Conservation (phyloP, 2,329 filamentous ascomycete genomes). For the Curvularia eragrostidis region DNA sequence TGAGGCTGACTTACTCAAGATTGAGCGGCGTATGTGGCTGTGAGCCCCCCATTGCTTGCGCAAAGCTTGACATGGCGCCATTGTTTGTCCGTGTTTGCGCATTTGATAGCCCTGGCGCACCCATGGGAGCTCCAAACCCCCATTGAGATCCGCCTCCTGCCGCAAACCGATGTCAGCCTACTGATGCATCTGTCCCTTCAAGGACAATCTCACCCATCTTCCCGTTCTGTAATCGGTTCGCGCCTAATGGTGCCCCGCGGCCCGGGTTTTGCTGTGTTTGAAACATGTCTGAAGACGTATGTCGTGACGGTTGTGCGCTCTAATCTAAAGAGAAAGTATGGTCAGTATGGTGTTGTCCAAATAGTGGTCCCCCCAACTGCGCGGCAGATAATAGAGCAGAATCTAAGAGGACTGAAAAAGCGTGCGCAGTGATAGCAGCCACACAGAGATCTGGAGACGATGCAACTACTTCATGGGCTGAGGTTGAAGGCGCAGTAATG, state of each 20-base stretch:
- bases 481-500: constrained; percentile 6
- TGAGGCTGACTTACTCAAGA: constrained; percentile 59
- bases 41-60: constrained; percentile 62
- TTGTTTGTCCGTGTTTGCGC: constrained; percentile 60
- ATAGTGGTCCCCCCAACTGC: constrained; percentile 1
- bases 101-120: constrained; percentile 59
- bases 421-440: constrained; percentile 5
- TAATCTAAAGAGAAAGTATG: constrained; percentile 49
- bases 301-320: constrained; percentile 59
- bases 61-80: constrained; percentile 60
- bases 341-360: constrained; percentile 20
- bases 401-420: neutral
- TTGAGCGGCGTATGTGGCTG: constrained; percentile 62
- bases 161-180: constrained; percentile 30
- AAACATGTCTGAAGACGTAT: constrained; percentile 61
- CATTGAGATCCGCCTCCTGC: constrained; percentile 63
- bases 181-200: neutral
- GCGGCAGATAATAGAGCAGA: neutral
- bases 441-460: neutral
- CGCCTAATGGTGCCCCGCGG: constrained; percentile 57
- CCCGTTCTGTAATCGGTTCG: constrained; percentile 60
- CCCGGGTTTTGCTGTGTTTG: constrained; percentile 57
- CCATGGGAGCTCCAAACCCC: constrained; percentile 64
- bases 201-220: constrained; percentile 56
- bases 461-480: neutral